Evolutionary conservation across 75 land plant genomes (phyloP).

Genomic region (Cunninghamia lanceolata): DNA sequence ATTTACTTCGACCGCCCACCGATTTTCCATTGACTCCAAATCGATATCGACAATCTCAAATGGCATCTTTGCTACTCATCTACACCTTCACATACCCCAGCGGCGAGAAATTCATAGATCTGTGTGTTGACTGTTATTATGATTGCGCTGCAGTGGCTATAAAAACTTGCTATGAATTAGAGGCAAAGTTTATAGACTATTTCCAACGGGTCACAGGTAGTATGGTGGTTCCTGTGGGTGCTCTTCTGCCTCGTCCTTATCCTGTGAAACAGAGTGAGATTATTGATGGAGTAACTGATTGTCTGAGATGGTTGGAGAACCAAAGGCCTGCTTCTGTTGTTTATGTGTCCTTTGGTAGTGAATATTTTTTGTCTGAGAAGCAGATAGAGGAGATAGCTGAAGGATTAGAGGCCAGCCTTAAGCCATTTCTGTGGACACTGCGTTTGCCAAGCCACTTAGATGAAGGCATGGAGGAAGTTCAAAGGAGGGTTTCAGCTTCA

Average conservation of each 20-base stretch:
- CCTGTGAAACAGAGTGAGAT: neutral
- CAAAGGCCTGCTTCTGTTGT: constrained; percentile 14
- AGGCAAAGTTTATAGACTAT: neutral
- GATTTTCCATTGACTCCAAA: neutral
- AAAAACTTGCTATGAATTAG: neutral
- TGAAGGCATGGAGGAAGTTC: neutral
- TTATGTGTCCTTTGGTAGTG: constrained; percentile 30
- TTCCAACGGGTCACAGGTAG: neutral
- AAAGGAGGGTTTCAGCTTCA: neutral
- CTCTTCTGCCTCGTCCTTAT: neutral
- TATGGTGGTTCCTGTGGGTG: neutral
- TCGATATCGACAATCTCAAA: neutral
- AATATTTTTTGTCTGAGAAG: neutral
- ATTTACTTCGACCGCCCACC: neutral
- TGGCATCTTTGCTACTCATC: neutral
- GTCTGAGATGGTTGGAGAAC: constrained; percentile 17
- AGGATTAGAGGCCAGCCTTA: constrained; percentile 22
- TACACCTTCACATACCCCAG: neutral
- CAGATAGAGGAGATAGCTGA: constrained; percentile 17
- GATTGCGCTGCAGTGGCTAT: neutral
- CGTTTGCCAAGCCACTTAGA: neutral
- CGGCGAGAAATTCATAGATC: neutral
- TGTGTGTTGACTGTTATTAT: neutral
- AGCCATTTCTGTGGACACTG: constrained; percentile 25
- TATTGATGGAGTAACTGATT: neutral